A percentile compares a stretch with the other conserved stretches of the same genome.
phyloP scores from a whole-genome alignment of 768 basidiomycete species.

The Multifurca ochricompacta region DNA sequence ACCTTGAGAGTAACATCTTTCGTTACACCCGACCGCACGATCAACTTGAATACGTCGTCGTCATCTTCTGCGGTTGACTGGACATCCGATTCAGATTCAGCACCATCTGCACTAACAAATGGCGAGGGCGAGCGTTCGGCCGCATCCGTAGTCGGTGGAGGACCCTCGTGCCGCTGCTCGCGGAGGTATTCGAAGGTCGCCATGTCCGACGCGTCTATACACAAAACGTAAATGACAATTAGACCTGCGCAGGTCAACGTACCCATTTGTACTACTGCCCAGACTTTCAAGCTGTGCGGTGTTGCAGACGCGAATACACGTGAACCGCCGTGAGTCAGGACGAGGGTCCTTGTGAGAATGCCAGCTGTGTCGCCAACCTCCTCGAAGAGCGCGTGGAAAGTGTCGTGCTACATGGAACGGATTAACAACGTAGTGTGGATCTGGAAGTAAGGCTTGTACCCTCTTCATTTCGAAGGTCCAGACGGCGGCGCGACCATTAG shows the following conservation, averaged over 20 bases:
- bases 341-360: slow-evolving; percentile 42
- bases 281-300: slow-evolving; percentile 56
- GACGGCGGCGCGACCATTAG: slow-evolving; percentile 30
- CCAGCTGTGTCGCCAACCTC: slow-evolving; percentile 53
- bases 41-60: slow-evolving; percentile 49
- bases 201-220: slow-evolving; percentile 58
- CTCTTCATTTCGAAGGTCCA: slow-evolving; percentile 53
- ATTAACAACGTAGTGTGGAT: background rate
- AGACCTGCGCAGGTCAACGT: slow-evolving; percentile 20
- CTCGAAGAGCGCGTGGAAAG: slow-evolving; percentile 58
- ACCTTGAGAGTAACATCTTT: slow-evolving; percentile 60
- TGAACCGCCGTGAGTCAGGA: slow-evolving; percentile 53
- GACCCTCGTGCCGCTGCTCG: slow-evolving; percentile 27
- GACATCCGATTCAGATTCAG: slow-evolving; percentile 24
- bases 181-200: slow-evolving; percentile 58
- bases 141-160: slow-evolving; percentile 13
- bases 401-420: slow-evolving; percentile 42
- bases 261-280: slow-evolving; percentile 65
- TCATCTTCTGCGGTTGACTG: slow-evolving; percentile 27
- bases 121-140: slow-evolving; percentile 14
- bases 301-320: slow-evolving; percentile 65
- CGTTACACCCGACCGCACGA: slow-evolving; percentile 49
- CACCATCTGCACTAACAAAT: slow-evolving; percentile 20
- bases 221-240: slow-evolving; percentile 5
- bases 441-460: slow-evolving; percentile 32